Base-by-base conservation (phyloP, 148 eudicot species). In the Camellia sinensis region DNA sequence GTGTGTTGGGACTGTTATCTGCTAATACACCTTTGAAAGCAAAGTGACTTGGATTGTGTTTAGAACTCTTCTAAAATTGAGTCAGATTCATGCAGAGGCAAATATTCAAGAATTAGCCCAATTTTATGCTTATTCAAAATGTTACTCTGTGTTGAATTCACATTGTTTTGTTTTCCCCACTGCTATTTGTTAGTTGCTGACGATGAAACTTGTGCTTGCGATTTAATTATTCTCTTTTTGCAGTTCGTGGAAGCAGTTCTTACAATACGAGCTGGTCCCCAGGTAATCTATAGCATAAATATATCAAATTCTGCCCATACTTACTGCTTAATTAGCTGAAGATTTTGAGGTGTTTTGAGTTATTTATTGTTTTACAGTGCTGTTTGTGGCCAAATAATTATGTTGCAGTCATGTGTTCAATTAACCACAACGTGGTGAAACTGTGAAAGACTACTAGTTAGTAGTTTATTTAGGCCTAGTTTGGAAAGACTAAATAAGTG, bases 181-280 rank as follows among this genome's bases (percentile, higher is more conserved):
- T 43, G 29, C 9, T 45, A 59, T 79, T 70, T 59, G n/a, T 79
- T 70, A 18, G 44, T 61, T 22, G 54, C 61, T 77, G 84, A 48
- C 7, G 44, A 43, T 76, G 70, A 61, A 67, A 76, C 68, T 71
- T 79, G 15, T 79, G 7, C 22, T 46, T 81, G 61, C 19, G 4
- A 54, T 57, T 41, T 44, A 67, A 18, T 82, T 67, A 71, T 80
- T 78, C 64, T 60, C 72, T 83, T 53, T 84, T 53, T 84, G 87
- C 93, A 95, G 98, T 95, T 95, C 87, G 98, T 93, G 57, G 97
- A 95, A 88, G 97, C 96, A 70, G 85, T 87, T 75, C 78, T 95
- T 72, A 90, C 85, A 67, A 85, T 95, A 80, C 90, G 67, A 75
- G 97, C 97, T 80, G 85, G 85, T 77, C 79, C 84, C 44, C 85